Base-by-base conservation (phyloP, 176 grass and related monocot species). In the Aegilops longissima region DNA sequence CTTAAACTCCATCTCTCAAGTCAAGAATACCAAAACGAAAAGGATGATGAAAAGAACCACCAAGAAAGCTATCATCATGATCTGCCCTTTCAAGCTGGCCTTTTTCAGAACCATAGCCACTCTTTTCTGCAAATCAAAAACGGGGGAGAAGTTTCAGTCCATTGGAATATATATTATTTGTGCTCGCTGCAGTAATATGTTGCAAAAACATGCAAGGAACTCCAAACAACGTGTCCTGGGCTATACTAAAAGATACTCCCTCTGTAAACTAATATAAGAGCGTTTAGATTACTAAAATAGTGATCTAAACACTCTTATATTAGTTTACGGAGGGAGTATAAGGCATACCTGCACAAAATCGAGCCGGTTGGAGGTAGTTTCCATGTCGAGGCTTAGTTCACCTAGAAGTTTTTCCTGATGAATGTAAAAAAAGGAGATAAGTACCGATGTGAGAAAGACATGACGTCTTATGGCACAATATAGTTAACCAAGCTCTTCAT, bases 61-160 rank as follows among this genome's bases (percentile, higher is more conserved):
- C 49, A 96, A 86, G 89, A 98, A 94, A 18, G 86, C 90, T 76
- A 94, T 96, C 85, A 94, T 93, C 90, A 96, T 87, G 83, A 94
- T 86, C 76, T 96, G 96, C 58, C 92, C 90, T 87, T 96, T 98
- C 42, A 66, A 86, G 61, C 88, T 88, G 6, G 92, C 90, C 85
- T 98, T 98, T 87, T 96, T 96, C 87, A 98, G 90, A 34, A 98
- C 92, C 96, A 96, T 96, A 29, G 96, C 92, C 77, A 98, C 96
- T 85, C 92, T 94, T 93, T 94, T 96, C 94, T 98, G 92, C 65
- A 56, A 25, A 78, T 25, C 17, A 54, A 74, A 84, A 52, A 30
- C 4, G 44, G 5, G 0, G 35, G 21, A 40, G 6, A 21, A 24
- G 40, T 42, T 74, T 83, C 58, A 83, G 24, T 14, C 2, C 54